phyloP scores from a whole-genome alignment of 2,329 filamentous ascomycete genomes.

The Ophiosphaerella narmari region DNA sequence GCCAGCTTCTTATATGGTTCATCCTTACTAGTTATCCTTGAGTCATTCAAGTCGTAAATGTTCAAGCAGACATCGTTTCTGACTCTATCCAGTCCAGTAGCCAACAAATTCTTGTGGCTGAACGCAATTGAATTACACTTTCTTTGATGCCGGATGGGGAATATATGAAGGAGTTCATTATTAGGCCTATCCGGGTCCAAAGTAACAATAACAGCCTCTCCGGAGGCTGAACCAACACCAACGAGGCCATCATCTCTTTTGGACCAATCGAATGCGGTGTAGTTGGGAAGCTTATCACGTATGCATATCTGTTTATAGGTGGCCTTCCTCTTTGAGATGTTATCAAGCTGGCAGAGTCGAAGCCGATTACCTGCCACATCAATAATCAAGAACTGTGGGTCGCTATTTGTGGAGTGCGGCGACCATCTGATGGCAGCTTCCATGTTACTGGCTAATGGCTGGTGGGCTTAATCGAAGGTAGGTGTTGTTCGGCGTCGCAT shows the following conservation, averaged over 20 bases:
- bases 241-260: conserved; percentile 67
- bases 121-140: conserved; percentile 83
- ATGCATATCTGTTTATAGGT: conserved; percentile 59
- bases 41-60: conserved; percentile 74
- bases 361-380: conserved; percentile 65
- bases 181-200: conserved; percentile 65
- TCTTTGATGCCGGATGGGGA: conserved; percentile 74
- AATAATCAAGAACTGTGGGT: conserved; percentile 64
- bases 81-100: conserved; percentile 79
- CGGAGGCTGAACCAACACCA: conserved; percentile 74
- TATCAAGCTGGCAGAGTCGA: conserved; percentile 59
- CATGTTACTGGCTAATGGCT: conserved; percentile 47
- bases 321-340: conserved; percentile 45
- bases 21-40: conserved; percentile 57
- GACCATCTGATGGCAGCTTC: conserved; percentile 69
- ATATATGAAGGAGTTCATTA: conserved; percentile 59
- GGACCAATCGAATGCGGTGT: conserved; percentile 70
- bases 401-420: conserved; percentile 57
- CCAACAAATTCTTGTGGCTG: conserved; percentile 71
- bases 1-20: conserved; percentile 61
- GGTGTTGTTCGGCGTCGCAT: neutral
- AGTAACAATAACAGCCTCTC: conserved; percentile 74
- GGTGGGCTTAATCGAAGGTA: neutral
- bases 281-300: conserved; percentile 61
- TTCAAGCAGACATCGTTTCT: conserved; percentile 82